phyloP scores from a whole-genome alignment of 192 early-diverging fungal genomes.

The Geranomyces michiganensis region DNA sequence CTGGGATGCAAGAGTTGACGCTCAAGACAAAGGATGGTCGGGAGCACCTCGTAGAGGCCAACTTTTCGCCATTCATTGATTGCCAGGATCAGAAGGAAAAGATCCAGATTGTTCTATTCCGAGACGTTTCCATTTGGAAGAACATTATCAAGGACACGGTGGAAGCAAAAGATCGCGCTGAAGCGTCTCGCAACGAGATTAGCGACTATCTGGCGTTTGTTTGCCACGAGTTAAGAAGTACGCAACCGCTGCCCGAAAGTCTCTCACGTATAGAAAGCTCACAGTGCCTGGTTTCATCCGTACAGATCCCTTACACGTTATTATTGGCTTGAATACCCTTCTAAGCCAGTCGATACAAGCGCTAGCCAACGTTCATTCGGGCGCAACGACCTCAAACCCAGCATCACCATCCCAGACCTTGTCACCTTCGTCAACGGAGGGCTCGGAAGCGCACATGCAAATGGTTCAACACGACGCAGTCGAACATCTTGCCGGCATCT shows the following conservation, averaged over 20 bases:
- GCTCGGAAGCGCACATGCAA: not conserved
- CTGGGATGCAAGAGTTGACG: slow-evolving; percentile 29
- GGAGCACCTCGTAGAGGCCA: slow-evolving; percentile 35
- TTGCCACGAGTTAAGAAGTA: slow-evolving; percentile 45
- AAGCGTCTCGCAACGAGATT: slow-evolving; percentile 26
- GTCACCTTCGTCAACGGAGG: not conserved
- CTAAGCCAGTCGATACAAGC: slow-evolving; percentile 22
- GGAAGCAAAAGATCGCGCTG: slow-evolving; percentile 41
- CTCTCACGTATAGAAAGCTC: not conserved
- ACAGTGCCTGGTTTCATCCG: not conserved
- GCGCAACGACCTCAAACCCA: not conserved
- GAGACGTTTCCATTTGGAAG: slow-evolving; percentile 33
- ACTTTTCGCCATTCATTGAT: slow-evolving; percentile 37
- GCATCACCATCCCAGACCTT: not conserved
- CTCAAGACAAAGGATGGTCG: slow-evolving; percentile 30
- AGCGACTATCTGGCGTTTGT: slow-evolving; percentile 40
- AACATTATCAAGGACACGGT: slow-evolving; percentile 15
- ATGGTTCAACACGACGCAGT: slow-evolving; percentile 11
- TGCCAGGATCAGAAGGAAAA: slow-evolving; percentile 23
- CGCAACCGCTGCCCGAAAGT: no score
- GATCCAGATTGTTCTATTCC: slow-evolving; percentile 38
- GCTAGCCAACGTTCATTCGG: not conserved
- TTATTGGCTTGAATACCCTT: slow-evolving; percentile 36
- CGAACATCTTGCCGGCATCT: slow-evolving; percentile 29
- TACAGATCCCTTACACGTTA: slow-evolving; percentile 37